Percentiles rank a stretch among this genome's conserved stretches.
Evolutionary conservation across 768 basidiomycete species (phyloP).

Genomic region (Agaricus subrufescens): DNA sequence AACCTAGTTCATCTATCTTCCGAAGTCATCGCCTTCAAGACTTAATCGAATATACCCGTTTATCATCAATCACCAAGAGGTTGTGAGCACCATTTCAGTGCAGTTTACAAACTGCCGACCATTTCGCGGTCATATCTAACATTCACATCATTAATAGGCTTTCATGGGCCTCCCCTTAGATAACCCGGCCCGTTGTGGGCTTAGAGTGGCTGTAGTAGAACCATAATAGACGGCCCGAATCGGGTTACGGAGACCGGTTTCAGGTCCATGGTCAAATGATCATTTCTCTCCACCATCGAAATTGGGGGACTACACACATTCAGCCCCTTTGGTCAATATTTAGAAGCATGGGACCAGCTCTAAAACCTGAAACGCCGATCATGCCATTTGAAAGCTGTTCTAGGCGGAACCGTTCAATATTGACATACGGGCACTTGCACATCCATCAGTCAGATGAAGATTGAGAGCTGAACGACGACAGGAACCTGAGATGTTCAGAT

Average conservation of each 20-base stretch:
- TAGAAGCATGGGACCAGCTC: background rate
- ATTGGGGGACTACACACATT: too few species aligned
- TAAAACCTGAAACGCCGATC: slow-evolving; percentile 6
- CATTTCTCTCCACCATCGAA: background rate
- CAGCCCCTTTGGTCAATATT: background rate
- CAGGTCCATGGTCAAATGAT: too few species aligned
- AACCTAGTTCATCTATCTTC: background rate
- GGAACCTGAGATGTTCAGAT: background rate
- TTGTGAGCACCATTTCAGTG: too few species aligned
- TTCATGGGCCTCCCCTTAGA: background rate
- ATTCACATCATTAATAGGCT: background rate
- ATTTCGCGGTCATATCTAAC: background rate
- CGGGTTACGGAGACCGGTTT: too few species aligned
- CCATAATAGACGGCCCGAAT: too few species aligned
- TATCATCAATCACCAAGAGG: background rate
- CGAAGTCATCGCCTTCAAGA: slow-evolving; percentile 1
- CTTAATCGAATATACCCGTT: background rate
- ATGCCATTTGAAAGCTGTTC: slow-evolving; percentile 2
- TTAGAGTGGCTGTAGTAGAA: background rate
- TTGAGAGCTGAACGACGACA: background rate
- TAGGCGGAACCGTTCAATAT: background rate
- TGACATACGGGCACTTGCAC: background rate
- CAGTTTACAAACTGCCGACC: background rate
- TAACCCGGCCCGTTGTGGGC: background rate
- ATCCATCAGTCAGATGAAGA: slow-evolving; percentile 6